Evolutionary conservation across 2,329 filamentous ascomycete species (phyloP).

Genomic region (Grosmannia clavigera): DNA sequence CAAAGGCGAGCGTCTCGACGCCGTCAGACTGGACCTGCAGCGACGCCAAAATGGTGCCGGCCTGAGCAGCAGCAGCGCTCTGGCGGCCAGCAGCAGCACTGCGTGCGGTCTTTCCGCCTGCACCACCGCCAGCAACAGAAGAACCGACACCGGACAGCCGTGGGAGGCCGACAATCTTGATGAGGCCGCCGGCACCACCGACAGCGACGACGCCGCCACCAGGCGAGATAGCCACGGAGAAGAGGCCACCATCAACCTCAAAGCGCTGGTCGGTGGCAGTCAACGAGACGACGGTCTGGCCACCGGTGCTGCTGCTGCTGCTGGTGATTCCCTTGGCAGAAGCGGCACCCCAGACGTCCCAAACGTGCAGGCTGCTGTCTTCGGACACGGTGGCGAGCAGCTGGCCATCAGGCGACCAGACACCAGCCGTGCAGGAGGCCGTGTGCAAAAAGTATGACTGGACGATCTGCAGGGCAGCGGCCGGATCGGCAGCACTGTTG

Average conservation of each 20-base stretch:
- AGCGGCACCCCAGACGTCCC: slow-evolving; percentile 77
- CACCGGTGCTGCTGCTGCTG: slow-evolving; percentile 13
- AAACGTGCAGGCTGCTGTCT: slow-evolving; percentile 80
- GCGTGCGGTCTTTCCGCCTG: too few species aligned
- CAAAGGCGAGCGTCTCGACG: slow-evolving; percentile 66
- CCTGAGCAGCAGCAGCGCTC: slow-evolving; percentile 14
- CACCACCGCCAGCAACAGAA: too few species aligned
- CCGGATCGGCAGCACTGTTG: slow-evolving; percentile 34
- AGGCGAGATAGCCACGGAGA: slow-evolving; percentile 74
- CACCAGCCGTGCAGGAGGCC: slow-evolving; percentile 71
- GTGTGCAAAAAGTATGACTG: slow-evolving; percentile 91
- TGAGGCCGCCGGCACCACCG: slow-evolving; percentile 75
- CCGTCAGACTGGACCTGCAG: slow-evolving; percentile 65
- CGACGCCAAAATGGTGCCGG: slow-evolving; percentile 61
- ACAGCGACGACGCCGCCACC: slow-evolving; percentile 69
- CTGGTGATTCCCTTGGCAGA: slow-evolving; percentile 38
- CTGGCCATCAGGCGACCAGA: slow-evolving; percentile 80
- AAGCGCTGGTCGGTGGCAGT: slow-evolving; percentile 81
- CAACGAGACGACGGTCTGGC: slow-evolving; percentile 59
- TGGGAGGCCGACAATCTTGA: slow-evolving; percentile 77
- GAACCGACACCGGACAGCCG: slow-evolving; percentile 28
- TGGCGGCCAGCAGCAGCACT: slow-evolving; percentile 3
- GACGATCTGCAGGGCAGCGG: slow-evolving; percentile 60
- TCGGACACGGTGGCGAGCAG: slow-evolving; percentile 82
- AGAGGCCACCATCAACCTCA: slow-evolving; percentile 80